A percentile compares a stretch with the other conserved stretches of the same genome.
These are phyloP conservation scores for Plasmodium gallinaceum DNA, from an alignment of 169 alveolate genomes.

Conservation along the genomic window DNA sequence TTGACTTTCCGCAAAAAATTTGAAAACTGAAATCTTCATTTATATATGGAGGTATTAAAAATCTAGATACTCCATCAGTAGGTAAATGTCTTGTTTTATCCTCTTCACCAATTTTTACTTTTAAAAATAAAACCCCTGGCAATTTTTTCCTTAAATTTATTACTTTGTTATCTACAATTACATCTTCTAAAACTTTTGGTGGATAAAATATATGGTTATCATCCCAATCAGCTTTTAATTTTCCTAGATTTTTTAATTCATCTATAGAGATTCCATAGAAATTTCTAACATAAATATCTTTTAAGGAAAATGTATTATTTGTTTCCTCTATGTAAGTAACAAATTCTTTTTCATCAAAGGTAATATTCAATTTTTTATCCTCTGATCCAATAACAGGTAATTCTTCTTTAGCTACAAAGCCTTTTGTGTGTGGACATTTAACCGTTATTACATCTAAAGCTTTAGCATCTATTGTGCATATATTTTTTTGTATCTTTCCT, in stretches of 20 bases:
- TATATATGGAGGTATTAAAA: conserved; percentile 60
- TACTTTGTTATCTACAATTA: conserved; percentile 13
- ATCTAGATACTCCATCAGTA: conserved; percentile 28
- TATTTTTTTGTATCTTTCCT: conserved; percentile 28
- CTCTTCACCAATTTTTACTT: not conserved
- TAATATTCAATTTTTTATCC: conserved; percentile 13
- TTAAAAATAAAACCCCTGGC: conserved; percentile 33
- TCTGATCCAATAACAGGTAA: not conserved
- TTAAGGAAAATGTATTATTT: conserved; percentile 29
- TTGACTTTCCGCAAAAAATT: conserved; percentile 45
- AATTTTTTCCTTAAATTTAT: conserved; percentile 14
- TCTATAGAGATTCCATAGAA: conserved; percentile 30
- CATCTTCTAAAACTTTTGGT: conserved; percentile 21
- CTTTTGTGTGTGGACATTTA: conserved; percentile 29
- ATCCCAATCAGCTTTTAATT: conserved; percentile 24
- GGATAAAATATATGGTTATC: conserved; percentile 57
- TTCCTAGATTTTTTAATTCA: conserved; percentile 10
- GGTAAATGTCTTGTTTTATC: conserved; percentile 10
- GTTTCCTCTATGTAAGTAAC: conserved; percentile 25
- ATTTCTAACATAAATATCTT: conserved; percentile 21
- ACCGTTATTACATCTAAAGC: conserved; percentile 41
- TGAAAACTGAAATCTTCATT: conserved; percentile 35
- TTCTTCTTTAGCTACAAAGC: not conserved
- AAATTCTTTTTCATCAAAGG: conserved; percentile 17
- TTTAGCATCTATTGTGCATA: conserved; percentile 40